Evolutionary conservation across 1,139 yeast species (phyloP).

Genomic region (Saccharomyces pastorianus): DNA sequence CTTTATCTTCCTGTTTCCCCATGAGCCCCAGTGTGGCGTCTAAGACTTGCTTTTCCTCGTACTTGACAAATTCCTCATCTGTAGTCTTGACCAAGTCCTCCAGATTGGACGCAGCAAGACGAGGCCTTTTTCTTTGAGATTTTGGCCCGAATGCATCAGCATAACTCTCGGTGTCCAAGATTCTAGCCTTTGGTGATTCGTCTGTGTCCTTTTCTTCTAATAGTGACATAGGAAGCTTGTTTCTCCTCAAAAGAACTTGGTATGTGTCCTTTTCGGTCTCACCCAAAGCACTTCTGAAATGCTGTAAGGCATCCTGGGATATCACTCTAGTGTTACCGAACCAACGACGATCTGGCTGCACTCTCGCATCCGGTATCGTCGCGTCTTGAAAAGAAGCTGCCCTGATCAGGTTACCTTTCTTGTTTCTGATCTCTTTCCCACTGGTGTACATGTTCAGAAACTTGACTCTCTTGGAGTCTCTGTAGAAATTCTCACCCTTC

Average conservation of each 20-base stretch:
- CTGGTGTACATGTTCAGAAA: conserved; percentile 87
- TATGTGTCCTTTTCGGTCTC: conserved; percentile 80
- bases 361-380: conserved; percentile 84
- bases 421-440: conserved; percentile 81
- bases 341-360: conserved; percentile 95
- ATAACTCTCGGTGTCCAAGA: conserved; percentile 83
- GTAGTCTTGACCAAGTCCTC: conserved; percentile 71
- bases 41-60: conserved; percentile 65
- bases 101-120: conserved; percentile 65
- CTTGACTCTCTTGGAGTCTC: conserved; percentile 88
- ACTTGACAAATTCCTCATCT: conserved; percentile 50
- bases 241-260: conserved; percentile 78
- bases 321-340: conserved; percentile 96
- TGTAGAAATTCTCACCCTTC: conserved; percentile 93
- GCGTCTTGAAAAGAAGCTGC: conserved; percentile 88
- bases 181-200: conserved; percentile 68
- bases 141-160: conserved; percentile 86
- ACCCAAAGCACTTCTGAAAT: conserved; percentile 90
- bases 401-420: conserved; percentile 74
- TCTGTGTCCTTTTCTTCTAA: conserved; percentile 73
- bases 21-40: conserved; percentile 69
- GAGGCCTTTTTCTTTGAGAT: conserved; percentile 86
- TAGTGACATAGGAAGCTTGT: conserved; percentile 91
- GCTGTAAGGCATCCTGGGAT: conserved; percentile 90
- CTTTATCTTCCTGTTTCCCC: conserved; percentile 59